Base-by-base conservation (phyloP, 257 asterid genomes). In the Lavandula angustifolia region DNA sequence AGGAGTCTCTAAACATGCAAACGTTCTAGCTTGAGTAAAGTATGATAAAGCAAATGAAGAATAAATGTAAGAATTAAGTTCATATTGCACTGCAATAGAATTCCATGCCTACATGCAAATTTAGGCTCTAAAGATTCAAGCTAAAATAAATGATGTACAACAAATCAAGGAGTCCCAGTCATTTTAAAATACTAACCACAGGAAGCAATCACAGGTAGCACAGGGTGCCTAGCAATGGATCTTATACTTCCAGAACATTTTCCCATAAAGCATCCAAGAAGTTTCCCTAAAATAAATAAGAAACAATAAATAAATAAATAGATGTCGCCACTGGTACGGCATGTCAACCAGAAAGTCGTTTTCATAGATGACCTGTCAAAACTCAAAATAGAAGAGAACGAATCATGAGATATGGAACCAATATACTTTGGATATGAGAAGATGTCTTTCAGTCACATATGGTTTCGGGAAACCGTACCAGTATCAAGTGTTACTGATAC, bases 231-330 rank as follows among this genome's bases (percentile, higher is more conserved):
- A 40, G 68, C 91, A 63, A 90, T 84, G 70, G 97, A 87, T 75
- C 86, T 88, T 79, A 90, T 79, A 77, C 99, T 90, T 80, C 99
- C 97, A 35, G 92, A 75, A 73, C 97, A 87, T 79, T 94, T 90
- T 43, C 96, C 97, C 64, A 80, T 70, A 72, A 94, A 94, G 86
- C 91, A 75, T 59, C 97, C 99, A 79, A 90, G 67, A 60, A 87
- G 79, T 73, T 87, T 86, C 60, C 97, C 98, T 90, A 60, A 75
- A 74, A 62, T 47, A 57, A n/a, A 52, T 12, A 29, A 60, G 44
- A 18, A 2, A 37, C 9, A 40, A 6, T 38, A 41, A 11, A 22
- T 9, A 59, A 1, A 41, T 41, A 0, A 59, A 17, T 10, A 11
- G 49, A 57, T 4, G 10, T 27, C 1, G 3, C 42, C 12, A 34